Conservation (phyloP, 768 basidiomycete species). For the Psilocybe azurescens region DNA sequence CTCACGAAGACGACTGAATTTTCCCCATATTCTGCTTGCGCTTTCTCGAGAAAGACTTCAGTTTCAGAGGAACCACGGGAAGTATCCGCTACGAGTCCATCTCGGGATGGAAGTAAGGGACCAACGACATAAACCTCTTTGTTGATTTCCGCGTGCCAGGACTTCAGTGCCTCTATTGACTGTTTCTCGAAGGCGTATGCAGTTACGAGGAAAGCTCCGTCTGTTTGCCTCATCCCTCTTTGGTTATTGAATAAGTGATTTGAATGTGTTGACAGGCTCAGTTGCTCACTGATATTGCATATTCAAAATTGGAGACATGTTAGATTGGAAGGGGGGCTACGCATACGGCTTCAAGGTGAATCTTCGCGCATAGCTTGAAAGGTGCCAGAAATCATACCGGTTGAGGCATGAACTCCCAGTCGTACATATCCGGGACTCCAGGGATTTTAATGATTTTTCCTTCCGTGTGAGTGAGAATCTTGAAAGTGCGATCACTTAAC, state of each 20-base stretch:
- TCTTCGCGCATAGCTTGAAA: background rate
- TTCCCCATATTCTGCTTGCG: constrained; percentile 1
- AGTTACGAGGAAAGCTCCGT: constrained; percentile 6
- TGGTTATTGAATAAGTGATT: too few species aligned
- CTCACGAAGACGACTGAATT: constrained; percentile 14
- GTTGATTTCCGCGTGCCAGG: constrained; percentile 10
- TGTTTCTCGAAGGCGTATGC: constrained; percentile 12
- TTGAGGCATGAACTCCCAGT: constrained; percentile 8
- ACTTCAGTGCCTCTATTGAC: constrained; percentile 6
- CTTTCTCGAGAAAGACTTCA: constrained; percentile 8
- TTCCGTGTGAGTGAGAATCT: background rate
- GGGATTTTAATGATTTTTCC: background rate
- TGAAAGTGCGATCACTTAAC: background rate
- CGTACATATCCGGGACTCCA: constrained; percentile 10
- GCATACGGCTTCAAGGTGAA: background rate
- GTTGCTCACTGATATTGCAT: background rate
- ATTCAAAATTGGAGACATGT: background rate
- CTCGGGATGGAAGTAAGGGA: constrained; percentile 15
- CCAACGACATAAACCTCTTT: constrained; percentile 16
- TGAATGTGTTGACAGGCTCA: too few species aligned
- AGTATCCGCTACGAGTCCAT: constrained; percentile 5
- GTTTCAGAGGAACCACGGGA: constrained; percentile 7
- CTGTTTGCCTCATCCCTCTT: constrained; percentile 11
- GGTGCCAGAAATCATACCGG: background rate
- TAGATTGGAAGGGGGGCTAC: background rate